Evolutionary conservation across 75 land plant genomes (phyloP), one percentile per base, ranked within the genome.

Genomic region (Gnetum montanum): DNA sequence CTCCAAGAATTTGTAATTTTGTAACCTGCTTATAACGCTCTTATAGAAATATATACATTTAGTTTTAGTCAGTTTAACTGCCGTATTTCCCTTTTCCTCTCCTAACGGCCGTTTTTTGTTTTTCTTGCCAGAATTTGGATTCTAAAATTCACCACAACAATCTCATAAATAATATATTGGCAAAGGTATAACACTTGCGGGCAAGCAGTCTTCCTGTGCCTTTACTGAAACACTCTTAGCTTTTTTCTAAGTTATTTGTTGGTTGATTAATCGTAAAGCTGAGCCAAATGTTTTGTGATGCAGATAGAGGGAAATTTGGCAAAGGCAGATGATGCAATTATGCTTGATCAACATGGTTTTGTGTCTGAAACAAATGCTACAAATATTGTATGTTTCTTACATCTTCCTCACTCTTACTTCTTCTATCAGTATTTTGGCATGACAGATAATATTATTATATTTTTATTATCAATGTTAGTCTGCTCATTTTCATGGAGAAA

Each of bases 321-420:
- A 57, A 70, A 76, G 13, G 96, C 85, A 41, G 98, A 64, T 68
- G 98, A 94, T 77, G 91, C 98, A n/a, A 78, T 94, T 56, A 94
- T 94, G 98, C 98, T 94, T 46, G 98, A 94, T 64, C 67, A 85
- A 58, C 90, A 94, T 70, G 98, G 98, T 47, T 94, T 77, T 74
- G 98, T 94, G 3, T 94, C 98, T 30, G 98, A 94, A 74, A 94
- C 98, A 62, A 94, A 94, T 94, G 98, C 96, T n/a, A 94, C 96
- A 53, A 94, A 94, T 69, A 66, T 94, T 36, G 96, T 94, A 57
- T 82, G 83, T 59, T 2, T 24, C 16, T 24, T 28, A 20, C 11
- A 31, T 59, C 4, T 26, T 57, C 65, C 29, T 26, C 19, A 26
- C 15, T 50, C 6, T 20, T 8, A 28, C 44, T 7, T 20, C 13